Evolutionary conservation across 169 alveolate genomes (phyloP).

Genomic region (Babesia sp.): DNA sequence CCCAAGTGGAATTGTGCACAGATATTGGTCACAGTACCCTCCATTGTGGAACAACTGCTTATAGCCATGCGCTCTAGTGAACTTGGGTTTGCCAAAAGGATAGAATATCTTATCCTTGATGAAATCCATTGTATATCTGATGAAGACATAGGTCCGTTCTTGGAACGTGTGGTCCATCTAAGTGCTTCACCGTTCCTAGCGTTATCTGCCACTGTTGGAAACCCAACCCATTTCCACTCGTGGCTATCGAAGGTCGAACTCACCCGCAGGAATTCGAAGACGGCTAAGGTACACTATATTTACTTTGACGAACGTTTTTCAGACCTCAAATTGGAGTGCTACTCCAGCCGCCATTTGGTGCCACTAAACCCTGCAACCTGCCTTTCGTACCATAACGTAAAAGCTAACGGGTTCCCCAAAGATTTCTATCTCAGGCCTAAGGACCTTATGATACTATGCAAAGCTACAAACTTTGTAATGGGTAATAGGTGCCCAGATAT

Average conservation of each 20-base stretch:
- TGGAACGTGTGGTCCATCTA: slow-evolving; percentile 81
- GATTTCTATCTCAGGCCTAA: slow-evolving; percentile 45
- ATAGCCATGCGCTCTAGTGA: slow-evolving; percentile 77
- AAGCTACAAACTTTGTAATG: slow-evolving; percentile 5
- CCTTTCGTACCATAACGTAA: slow-evolving; percentile 34
- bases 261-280: slow-evolving; percentile 14
- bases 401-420: slow-evolving; percentile 50
- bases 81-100: slow-evolving; percentile 67
- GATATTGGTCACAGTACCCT: slow-evolving; percentile 87
- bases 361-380: slow-evolving; percentile 77
- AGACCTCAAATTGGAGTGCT: slow-evolving; percentile 77
- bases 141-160: slow-evolving; percentile 70
- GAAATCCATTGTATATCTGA: slow-evolving; percentile 88
- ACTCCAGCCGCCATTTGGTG: slow-evolving; percentile 52
- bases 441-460: slow-evolving; percentile 19
- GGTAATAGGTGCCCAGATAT: slow-evolving; percentile 6
- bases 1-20: slow-evolving; percentile 81
- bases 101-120: slow-evolving; percentile 86
- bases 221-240: slow-evolving; percentile 78
- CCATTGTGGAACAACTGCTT: slow-evolving; percentile 83
- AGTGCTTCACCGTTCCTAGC: slow-evolving; percentile 90
- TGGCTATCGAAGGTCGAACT: slow-evolving; percentile 77
- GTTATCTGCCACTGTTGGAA: slow-evolving; percentile 90
- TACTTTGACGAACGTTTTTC: slow-evolving; percentile 81
- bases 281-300: slow-evolving; percentile 71